Evolutionary conservation across 129 eudicot genomes (phyloP).

Genomic region (Pulicaria dysenterica): DNA sequence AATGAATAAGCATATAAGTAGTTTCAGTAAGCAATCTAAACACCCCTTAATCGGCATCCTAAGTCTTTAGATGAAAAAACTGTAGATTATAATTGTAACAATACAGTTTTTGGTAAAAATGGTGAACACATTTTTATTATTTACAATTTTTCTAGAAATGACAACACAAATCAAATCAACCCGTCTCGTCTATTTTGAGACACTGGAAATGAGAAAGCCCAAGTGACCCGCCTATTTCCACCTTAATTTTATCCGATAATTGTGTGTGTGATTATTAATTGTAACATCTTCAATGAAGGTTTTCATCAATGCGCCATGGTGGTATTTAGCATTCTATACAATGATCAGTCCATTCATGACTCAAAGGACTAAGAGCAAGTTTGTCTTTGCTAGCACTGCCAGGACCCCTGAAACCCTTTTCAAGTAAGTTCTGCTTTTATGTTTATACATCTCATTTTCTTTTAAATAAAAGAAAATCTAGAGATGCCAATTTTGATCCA

Average conservation of each 20-base stretch:
- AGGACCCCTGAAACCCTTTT: conserved; percentile 80
- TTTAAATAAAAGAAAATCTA: background rate
- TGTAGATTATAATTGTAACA: background rate
- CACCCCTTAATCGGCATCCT: background rate
- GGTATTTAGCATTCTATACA: conserved; percentile 85
- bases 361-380: conserved; percentile 93
- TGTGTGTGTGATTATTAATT: conserved; percentile 5
- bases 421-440: conserved; percentile 51
- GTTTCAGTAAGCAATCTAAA: no score
- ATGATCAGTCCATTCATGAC: conserved; percentile 86
- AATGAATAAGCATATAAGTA: no score
- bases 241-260: background rate
- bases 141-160: background rate
- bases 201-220: background rate
- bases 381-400: conserved; percentile 75
- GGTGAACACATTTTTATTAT: background rate
- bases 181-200: background rate
- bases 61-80: background rate
- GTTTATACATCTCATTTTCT: background rate
- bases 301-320: conserved; percentile 93
- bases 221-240: background rate
- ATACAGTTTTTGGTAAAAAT: background rate
- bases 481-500: background rate
- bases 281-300: conserved; percentile 45
- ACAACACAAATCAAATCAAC: background rate